These are phyloP conservation scores for Aspergillus puulaauensis DNA, from an alignment of 2,329 filamentous ascomycete species.

Conservation along the genomic window DNA sequence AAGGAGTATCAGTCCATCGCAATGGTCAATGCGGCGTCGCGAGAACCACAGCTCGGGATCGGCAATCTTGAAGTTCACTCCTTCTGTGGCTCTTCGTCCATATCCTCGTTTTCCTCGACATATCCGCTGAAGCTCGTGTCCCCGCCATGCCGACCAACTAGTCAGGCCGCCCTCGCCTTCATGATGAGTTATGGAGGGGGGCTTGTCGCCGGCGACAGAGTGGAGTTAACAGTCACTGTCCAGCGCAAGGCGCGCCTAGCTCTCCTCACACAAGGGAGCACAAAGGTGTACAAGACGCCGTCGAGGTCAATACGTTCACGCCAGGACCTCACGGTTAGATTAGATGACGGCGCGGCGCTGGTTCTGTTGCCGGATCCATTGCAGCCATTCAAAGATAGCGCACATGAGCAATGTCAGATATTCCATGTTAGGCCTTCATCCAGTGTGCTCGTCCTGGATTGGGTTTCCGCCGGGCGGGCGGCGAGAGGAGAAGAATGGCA, in stretches of 20 bases:
- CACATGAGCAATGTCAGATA: not conserved
- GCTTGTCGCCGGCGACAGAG: not conserved
- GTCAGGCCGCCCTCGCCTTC: not conserved
- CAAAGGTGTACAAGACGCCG: not conserved
- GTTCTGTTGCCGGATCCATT: not conserved
- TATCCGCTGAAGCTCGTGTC: conserved; percentile 21
- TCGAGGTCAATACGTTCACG: not conserved
- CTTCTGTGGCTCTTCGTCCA: conserved; percentile 26
- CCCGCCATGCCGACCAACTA: not conserved
- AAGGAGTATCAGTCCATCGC: conserved; percentile 15
- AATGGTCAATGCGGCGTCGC: not conserved
- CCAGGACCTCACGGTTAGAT: not conserved
- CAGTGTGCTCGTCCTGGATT: not conserved
- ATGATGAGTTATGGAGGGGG: not conserved
- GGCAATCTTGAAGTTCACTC: conserved; percentile 38
- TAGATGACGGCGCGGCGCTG: not conserved
- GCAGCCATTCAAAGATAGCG: not conserved
- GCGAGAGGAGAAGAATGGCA: not conserved
- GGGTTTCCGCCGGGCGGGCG: not conserved
- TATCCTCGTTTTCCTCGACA: conserved; percentile 24
- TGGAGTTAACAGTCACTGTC: not conserved
- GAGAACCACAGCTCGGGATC: not conserved
- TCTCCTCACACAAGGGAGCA: not conserved
- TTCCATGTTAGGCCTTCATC: not conserved
- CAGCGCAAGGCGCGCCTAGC: not conserved